Conservation (phyloP, 306 rosid species). For the Clitoria ternatea region DNA sequence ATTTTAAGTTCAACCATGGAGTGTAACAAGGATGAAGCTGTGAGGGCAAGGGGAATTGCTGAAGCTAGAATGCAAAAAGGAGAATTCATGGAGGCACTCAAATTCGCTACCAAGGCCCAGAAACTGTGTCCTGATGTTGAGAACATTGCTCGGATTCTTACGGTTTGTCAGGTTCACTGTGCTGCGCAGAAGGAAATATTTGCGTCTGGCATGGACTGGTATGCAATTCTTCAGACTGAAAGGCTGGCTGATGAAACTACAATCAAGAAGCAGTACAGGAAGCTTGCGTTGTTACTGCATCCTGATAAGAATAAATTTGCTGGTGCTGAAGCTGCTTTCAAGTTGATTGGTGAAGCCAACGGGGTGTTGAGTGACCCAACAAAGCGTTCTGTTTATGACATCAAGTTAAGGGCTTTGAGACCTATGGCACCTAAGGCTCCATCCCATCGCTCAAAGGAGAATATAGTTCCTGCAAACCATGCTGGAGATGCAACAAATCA, state of each 20-base stretch:
- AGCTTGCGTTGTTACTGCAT: constrained; percentile 78
- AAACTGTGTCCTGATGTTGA: constrained; percentile 55
- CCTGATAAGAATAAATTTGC: constrained; percentile 89
- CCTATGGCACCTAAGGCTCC: constrained; percentile 32
- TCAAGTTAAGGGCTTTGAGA: constrained; percentile 28
- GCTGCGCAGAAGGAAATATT: constrained; percentile 48
- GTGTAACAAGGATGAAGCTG: constrained; percentile 90
- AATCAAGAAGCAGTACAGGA: constrained; percentile 69
- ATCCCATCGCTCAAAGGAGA: constrained; percentile 32
- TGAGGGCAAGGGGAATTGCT: constrained; percentile 66
- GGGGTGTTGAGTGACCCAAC: constrained; percentile 57
- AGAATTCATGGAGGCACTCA: constrained; percentile 71
- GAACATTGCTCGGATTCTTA: constrained; percentile 55
- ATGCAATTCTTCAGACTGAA: constrained; percentile 58
- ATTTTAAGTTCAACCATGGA: constrained; percentile 51
- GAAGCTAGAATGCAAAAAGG: constrained; percentile 55
- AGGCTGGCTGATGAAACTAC: constrained; percentile 39
- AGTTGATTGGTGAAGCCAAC: constrained; percentile 78
- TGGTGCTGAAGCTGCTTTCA: constrained; percentile 96
- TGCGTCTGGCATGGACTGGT: constrained; percentile 56
- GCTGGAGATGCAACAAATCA: constrained; percentile 21
- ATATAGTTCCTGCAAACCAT: constrained; percentile 19
- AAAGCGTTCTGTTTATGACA: constrained; percentile 48
- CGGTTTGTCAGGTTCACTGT: constrained; percentile 65
- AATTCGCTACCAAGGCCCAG: constrained; percentile 64